These are phyloP conservation scores for Aspergillus indologenus DNA, from an alignment of 495 filamentous ascomycete genomes.

Conservation along the genomic window DNA sequence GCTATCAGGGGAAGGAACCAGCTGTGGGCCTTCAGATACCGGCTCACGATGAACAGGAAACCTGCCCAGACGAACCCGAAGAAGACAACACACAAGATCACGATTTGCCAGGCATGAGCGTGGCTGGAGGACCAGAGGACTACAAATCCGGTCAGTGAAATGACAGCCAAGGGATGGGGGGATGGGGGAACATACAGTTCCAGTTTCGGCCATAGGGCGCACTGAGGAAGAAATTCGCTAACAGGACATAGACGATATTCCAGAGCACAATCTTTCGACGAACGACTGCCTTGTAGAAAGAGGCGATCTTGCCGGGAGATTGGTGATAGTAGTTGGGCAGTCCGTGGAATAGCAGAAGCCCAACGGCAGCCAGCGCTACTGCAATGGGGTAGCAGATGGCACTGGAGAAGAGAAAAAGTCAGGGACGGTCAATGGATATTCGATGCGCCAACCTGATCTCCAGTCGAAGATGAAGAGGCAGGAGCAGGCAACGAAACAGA, in stretches of 20 bases:
- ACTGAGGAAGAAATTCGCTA: slow-evolving; percentile 48
- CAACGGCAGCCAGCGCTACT: slow-evolving; percentile 35
- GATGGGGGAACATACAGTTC: slow-evolving; percentile 20
- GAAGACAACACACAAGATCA: slow-evolving; percentile 43
- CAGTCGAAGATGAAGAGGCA: too few species aligned
- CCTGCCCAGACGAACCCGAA: slow-evolving; percentile 44
- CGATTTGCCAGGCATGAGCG: slow-evolving; percentile 41
- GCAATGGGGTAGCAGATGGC: slow-evolving; percentile 43
- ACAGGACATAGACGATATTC: slow-evolving; percentile 44
- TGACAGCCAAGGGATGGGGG: too few species aligned
- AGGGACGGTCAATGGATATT: too few species aligned
- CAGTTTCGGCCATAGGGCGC: slow-evolving; percentile 51
- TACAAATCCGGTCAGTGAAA: too few species aligned
- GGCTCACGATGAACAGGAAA: slow-evolving; percentile 36
- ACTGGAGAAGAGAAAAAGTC: too few species aligned
- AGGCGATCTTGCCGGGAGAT: slow-evolving; percentile 62
- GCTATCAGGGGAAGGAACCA: slow-evolving; percentile 50
- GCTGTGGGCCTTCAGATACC: slow-evolving; percentile 41
- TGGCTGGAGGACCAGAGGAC: slow-evolving; percentile 47
- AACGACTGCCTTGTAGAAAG: slow-evolving; percentile 46
- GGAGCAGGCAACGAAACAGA: too few species aligned
- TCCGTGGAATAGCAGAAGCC: slow-evolving; percentile 39
- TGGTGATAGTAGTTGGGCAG: slow-evolving; percentile 54
- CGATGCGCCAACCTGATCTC: too few species aligned
- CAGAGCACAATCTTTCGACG: slow-evolving; percentile 48